A percentile compares a stretch with the other conserved stretches of the same genome.
Evolutionary conservation across 345 rosid species (phyloP).

Genomic region (Luvunga scandens): DNA sequence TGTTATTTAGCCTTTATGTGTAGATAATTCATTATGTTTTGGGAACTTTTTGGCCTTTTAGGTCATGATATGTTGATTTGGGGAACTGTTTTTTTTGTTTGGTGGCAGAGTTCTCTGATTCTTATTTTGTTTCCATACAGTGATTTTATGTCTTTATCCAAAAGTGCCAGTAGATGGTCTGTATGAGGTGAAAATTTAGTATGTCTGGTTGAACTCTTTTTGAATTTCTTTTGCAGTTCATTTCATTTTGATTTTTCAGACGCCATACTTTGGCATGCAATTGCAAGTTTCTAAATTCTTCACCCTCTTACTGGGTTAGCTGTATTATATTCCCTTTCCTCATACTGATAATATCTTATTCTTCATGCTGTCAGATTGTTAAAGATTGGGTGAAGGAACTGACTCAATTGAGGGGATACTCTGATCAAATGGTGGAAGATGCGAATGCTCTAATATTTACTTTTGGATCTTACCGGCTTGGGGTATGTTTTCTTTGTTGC

Average conservation of each 20-base stretch:
- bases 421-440: slow-evolving; percentile 72
- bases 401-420: slow-evolving; percentile 52
- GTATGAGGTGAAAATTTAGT: background rate
- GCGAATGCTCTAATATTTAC: slow-evolving; percentile 70
- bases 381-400: slow-evolving; percentile 67
- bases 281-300: background rate
- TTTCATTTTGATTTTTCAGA: background rate
- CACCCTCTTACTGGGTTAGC: background rate
- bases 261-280: background rate
- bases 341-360: background rate
- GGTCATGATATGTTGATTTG: background rate
- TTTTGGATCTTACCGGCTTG: slow-evolving; percentile 72
- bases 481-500: slow-evolving; percentile 37
- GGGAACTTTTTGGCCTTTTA: background rate
- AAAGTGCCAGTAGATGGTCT: background rate
- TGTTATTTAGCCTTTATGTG: background rate
- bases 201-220: background rate
- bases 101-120: no score
- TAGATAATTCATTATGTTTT: background rate
- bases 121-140: background rate
- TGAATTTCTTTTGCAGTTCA: background rate
- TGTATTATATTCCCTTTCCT: background rate
- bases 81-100: background rate
- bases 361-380: slow-evolving; percentile 38
- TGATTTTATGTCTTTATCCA: background rate